Percentiles rank a stretch among this genome's conserved stretches.
These are phyloP conservation scores for Fusarium sororula DNA, from an alignment of 2,329 filamentous ascomycete species.

Conservation along the genomic window DNA sequence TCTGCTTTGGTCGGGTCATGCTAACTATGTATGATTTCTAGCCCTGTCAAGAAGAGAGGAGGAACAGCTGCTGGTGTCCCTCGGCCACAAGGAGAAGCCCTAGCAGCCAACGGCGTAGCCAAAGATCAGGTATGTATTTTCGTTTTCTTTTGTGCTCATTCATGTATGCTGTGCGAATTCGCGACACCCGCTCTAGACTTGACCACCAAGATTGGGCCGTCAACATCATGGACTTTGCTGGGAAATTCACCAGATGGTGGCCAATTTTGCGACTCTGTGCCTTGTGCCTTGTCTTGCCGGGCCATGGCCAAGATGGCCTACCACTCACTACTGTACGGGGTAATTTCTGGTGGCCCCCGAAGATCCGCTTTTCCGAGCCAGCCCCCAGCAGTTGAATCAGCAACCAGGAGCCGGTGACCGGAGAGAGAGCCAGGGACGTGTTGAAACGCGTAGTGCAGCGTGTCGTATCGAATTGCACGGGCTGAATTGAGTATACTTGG, in stretches of 20 bases:
- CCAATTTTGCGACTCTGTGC: slow-evolving; percentile 25
- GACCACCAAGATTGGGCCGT: background rate
- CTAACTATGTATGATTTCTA: slow-evolving; percentile 51
- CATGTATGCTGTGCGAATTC: background rate
- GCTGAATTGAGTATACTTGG: background rate
- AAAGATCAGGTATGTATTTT: slow-evolving; percentile 60
- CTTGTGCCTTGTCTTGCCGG: slow-evolving; percentile 8
- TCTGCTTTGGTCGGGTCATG: background rate
- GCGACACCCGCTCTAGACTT: background rate
- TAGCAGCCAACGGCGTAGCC: slow-evolving; percentile 64
- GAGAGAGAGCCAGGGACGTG: slow-evolving; percentile 3
- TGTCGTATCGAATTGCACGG: background rate
- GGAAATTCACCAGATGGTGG: slow-evolving; percentile 25
- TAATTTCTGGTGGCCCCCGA: slow-evolving; percentile 40
- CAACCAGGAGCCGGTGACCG: slow-evolving; percentile 4
- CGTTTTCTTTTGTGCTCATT: background rate
- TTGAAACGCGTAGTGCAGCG: slow-evolving; percentile 32
- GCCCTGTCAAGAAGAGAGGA: slow-evolving; percentile 77
- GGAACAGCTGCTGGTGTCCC: slow-evolving; percentile 75
- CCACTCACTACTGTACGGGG: slow-evolving; percentile 25
- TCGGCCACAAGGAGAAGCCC: slow-evolving; percentile 70
- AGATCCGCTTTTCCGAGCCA: slow-evolving; percentile 43
- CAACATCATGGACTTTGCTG: slow-evolving; percentile 2
- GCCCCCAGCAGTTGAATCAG: slow-evolving; percentile 29
- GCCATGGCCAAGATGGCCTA: background rate